Conservation (phyloP, 1,139 yeast genomes). For the Protomyces arabidopsidicola region DNA sequence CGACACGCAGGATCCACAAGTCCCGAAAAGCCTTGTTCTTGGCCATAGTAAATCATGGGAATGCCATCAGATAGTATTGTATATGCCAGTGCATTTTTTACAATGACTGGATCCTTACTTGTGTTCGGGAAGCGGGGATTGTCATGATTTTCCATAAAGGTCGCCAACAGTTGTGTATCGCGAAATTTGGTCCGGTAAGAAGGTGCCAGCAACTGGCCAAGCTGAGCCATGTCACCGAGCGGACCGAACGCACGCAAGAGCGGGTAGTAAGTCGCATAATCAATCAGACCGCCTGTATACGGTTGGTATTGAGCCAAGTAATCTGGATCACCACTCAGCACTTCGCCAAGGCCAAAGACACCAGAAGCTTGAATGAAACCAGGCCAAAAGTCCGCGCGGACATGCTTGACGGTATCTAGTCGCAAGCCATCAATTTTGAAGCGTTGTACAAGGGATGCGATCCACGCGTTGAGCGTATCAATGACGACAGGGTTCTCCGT, state of each 20-base stretch:
- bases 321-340: conserved; percentile 24
- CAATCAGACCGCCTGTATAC: conserved; percentile 26
- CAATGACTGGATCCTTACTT: conserved; percentile 12
- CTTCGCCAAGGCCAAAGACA: conserved; percentile 29
- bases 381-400: conserved; percentile 27
- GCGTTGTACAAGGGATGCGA: conserved; percentile 21
- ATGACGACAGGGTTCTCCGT: conserved; percentile 20
- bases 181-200: conserved; percentile 15
- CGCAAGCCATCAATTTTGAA: conserved; percentile 30
- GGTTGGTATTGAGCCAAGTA: conserved; percentile 27
- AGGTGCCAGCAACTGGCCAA: conserved; percentile 12
- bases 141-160: conserved; percentile 31
- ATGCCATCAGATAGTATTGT: conserved; percentile 30
- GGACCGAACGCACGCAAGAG: conserved; percentile 25
- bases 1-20: conserved; percentile 29
- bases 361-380: conserved; percentile 24
- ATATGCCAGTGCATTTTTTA: conserved; percentile 26
- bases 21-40: conserved; percentile 30
- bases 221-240: conserved; percentile 24
- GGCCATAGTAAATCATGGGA: conserved; percentile 32
- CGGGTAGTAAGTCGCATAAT: conserved; percentile 28
- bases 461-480: conserved; percentile 15
- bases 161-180: conserved; percentile 25
- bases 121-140: conserved; percentile 26
- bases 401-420: conserved; percentile 30